phyloP scores from a whole-genome alignment of 306 rosid species.

The Cicer judaicum region DNA sequence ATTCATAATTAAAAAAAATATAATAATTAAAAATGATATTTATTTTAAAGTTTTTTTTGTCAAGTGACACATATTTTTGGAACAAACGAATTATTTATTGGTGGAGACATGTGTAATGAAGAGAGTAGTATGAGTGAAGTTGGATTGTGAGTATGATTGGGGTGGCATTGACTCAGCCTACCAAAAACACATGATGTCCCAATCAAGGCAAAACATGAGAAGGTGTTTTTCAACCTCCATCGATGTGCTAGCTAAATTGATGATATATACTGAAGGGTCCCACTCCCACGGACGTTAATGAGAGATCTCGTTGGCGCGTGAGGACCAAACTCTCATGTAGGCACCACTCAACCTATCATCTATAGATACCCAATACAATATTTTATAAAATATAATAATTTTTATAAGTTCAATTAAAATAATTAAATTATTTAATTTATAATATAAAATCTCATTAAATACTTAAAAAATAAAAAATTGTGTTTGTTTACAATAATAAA shows the following conservation, averaged over 20 bases:
- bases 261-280: neutral
- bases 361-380: no score
- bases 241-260: neutral
- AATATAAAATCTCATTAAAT: neutral
- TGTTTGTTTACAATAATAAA: no score
- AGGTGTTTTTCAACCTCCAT: slow-evolving; percentile 42
- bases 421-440: no score
- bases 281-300: neutral
- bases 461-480: no score
- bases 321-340: neutral
- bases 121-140: neutral
- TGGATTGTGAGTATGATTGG: slow-evolving; percentile 39
- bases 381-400: no score
- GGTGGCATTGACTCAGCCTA: slow-evolving; percentile 51
- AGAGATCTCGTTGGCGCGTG: slow-evolving; percentile 47
- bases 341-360: neutral
- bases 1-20: no score
- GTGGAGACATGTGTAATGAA: neutral
- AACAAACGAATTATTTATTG: no score
- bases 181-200: slow-evolving; percentile 40
- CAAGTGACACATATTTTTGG: no score
- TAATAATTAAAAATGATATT: no score
- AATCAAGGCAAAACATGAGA: slow-evolving; percentile 35
- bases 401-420: no score
- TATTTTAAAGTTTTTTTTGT: no score